These are phyloP conservation scores for Didymella exigua DNA, from an alignment of 2,329 filamentous ascomycete species.

Conservation along the genomic window DNA sequence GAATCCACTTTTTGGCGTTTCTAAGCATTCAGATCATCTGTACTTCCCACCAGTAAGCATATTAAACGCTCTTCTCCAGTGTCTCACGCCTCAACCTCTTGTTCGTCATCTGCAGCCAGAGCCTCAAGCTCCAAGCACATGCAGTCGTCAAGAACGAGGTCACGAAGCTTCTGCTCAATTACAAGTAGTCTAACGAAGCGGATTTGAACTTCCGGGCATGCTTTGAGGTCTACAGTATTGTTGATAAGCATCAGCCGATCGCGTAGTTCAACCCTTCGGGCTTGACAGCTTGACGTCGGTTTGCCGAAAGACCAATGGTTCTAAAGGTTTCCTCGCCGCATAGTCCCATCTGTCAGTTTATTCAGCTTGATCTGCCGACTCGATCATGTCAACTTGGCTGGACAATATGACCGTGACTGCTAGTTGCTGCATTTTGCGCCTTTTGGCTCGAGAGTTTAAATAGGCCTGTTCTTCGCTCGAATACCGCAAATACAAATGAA, in stretches of 20 bases:
- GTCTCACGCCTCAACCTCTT: conserved; percentile 17
- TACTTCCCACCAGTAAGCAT: conserved; percentile 15
- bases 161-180: conserved; percentile 2
- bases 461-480: too few relatives aligned
- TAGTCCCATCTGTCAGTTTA: too few relatives aligned
- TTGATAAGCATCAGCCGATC: not conserved
- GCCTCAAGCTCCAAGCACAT: conserved; percentile 24
- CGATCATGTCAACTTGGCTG: too few relatives aligned
- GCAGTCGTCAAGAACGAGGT: conserved; percentile 24
- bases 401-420: not conserved
- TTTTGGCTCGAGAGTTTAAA: too few relatives aligned
- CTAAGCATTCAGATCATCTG: not conserved
- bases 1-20: not conserved
- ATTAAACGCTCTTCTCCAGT: conserved; percentile 21
- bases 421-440: not conserved
- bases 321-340: too few relatives aligned
- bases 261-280: too few relatives aligned
- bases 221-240: too few relatives aligned
- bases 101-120: conserved; percentile 23
- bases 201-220: not conserved
- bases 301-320: too few relatives aligned
- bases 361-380: not conserved
- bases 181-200: not conserved
- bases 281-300: too few relatives aligned
- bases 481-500: too few relatives aligned